Conservation (phyloP, 441 rosid genomes). For the Iberis amara region DNA sequence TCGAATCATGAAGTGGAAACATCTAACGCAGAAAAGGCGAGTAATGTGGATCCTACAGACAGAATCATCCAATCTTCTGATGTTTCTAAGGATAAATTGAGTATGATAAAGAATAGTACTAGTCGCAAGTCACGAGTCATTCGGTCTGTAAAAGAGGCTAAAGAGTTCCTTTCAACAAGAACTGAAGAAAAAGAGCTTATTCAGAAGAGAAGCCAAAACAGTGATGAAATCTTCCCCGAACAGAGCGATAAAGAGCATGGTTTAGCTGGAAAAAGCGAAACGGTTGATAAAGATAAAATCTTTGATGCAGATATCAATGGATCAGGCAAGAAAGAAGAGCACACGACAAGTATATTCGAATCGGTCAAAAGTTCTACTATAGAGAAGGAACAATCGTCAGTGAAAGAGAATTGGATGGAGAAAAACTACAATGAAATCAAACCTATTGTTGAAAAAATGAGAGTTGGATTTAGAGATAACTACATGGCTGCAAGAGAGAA, state of each 20-base stretch:
- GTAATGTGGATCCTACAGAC: slow-evolving; percentile 21
- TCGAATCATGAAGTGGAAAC: slow-evolving; percentile 23
- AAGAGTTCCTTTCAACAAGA: slow-evolving; percentile 60
- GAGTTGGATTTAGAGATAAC: slow-evolving; percentile 66
- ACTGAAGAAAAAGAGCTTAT: slow-evolving; percentile 25
- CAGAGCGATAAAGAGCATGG: slow-evolving; percentile 25
- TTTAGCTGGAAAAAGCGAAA: slow-evolving; percentile 27
- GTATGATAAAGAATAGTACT: slow-evolving; percentile 24
- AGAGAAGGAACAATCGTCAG: slow-evolving; percentile 31
- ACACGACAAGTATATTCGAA: slow-evolving; percentile 22
- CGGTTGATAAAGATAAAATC: slow-evolving; percentile 26
- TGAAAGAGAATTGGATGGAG: slow-evolving; percentile 59
- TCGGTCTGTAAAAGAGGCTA: slow-evolving; percentile 75
- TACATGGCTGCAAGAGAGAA: slow-evolving; percentile 63
- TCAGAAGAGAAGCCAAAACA: slow-evolving; percentile 28
- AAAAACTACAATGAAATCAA: slow-evolving; percentile 61
- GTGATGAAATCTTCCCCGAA: slow-evolving; percentile 21
- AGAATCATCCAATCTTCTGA: slow-evolving; percentile 33
- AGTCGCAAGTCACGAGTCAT: slow-evolving; percentile 52
- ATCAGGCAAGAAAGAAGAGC: slow-evolving; percentile 22
- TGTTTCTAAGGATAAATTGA: slow-evolving; percentile 28
- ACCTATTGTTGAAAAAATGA: slow-evolving; percentile 62
- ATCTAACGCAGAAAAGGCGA: slow-evolving; percentile 22
- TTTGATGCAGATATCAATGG: slow-evolving; percentile 24
- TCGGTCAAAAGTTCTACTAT: slow-evolving; percentile 14